Evolutionary conservation across 495 filamentous ascomycete genomes (phyloP).

Genomic region (Pseudomonodictys pantanalensis): DNA sequence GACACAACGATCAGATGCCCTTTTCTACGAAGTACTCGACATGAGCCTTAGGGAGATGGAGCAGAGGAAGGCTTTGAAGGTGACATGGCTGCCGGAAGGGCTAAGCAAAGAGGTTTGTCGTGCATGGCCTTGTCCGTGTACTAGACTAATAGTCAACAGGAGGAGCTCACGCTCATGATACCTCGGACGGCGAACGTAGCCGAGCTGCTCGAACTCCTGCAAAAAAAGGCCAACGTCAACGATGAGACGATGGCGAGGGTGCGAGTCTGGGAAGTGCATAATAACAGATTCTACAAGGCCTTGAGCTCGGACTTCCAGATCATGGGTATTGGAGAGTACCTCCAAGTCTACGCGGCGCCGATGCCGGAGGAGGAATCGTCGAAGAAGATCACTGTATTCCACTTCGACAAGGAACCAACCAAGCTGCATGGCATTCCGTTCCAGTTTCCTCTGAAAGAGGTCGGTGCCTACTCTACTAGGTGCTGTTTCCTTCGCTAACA

Average conservation of each 20-base stretch:
- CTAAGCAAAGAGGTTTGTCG: constrained; percentile 82
- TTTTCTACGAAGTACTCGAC: constrained; percentile 91
- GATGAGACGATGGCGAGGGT: constrained; percentile 67
- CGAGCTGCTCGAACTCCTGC: constrained; percentile 69
- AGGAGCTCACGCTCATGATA: constrained; percentile 75
- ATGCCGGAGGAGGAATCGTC: constrained; percentile 55
- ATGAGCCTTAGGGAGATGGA: constrained; percentile 91
- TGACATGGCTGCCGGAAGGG: constrained; percentile 84
- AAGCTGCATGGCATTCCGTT: constrained; percentile 84
- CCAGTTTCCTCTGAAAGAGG: constrained; percentile 80
- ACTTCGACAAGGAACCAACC: constrained; percentile 83
- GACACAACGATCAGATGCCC: constrained; percentile 67
- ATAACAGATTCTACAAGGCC: constrained; percentile 75
- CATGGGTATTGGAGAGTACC: constrained; percentile 76
- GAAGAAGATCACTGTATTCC: constrained; percentile 64
- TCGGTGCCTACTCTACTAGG: constrained; percentile 45
- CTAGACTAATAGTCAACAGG: constrained; percentile 47
- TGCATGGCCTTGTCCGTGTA: neutral
- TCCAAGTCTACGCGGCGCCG: constrained; percentile 72
- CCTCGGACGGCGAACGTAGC: constrained; percentile 73
- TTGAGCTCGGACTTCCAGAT: constrained; percentile 63
- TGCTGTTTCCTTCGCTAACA: constrained; percentile 5
- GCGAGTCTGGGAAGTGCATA: constrained; percentile 74
- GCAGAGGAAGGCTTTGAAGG: constrained; percentile 76
- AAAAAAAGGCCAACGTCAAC: constrained; percentile 74